phyloP scores from a whole-genome alignment of 176 grass and related monocot genomes.

The Metroxylon sagu region DNA sequence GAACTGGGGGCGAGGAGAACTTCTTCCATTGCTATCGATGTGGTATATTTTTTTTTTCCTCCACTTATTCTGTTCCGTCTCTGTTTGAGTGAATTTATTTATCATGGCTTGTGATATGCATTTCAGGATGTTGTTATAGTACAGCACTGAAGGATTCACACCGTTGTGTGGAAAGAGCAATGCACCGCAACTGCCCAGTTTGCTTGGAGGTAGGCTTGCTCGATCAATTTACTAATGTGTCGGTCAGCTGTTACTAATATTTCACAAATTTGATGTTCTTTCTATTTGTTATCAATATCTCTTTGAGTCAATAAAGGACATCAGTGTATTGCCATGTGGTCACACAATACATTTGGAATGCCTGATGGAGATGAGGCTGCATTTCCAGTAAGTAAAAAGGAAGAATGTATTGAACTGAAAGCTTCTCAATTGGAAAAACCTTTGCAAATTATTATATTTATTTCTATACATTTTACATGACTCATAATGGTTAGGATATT shows the following conservation, averaged over 20 bases:
- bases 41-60: constrained; percentile 22
- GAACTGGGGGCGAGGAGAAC: constrained; percentile 55
- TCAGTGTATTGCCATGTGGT: constrained; percentile 60
- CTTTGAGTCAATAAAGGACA: constrained; percentile 74
- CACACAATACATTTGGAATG: constrained; percentile 81
- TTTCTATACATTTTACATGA: too few species aligned
- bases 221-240: neutral
- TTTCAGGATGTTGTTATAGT: constrained; percentile 68
- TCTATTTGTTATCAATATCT: constrained; percentile 42
- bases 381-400: constrained; percentile 50
- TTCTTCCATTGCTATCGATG: constrained; percentile 73
- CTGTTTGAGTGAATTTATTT: neutral
- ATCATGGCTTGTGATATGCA: neutral
- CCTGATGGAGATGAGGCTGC: constrained; percentile 58
- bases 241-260: neutral
- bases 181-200: constrained; percentile 85
- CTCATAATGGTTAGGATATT: neutral
- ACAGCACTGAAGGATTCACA: constrained; percentile 64
- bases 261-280: neutral
- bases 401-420: neutral
- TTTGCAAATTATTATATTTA: too few species aligned
- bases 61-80: neutral
- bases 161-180: constrained; percentile 67
- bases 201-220: constrained; percentile 60
- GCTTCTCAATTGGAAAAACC: too few species aligned